Evolutionary conservation across 2,329 filamentous ascomycete species (phyloP), one percentile per base, ranked within the genome.

Genomic region (Aphanoascus verrucosus): DNA sequence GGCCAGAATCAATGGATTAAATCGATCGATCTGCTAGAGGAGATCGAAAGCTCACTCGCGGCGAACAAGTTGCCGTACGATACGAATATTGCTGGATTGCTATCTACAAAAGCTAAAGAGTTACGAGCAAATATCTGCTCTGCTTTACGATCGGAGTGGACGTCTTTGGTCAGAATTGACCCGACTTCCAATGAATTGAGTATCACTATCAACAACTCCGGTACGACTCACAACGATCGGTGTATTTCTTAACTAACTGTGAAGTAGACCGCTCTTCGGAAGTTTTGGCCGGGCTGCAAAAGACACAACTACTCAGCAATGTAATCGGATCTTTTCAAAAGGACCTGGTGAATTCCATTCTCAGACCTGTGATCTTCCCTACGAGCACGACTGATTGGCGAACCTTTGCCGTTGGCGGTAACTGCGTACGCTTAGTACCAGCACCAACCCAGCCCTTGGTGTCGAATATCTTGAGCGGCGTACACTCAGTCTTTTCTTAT

Each of bases 91-190:
- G 63, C 66, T 58, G 59, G 77, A 53, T 71, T 94, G 20, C 70
- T 95, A 3, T 77, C 83, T 57, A 68, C 80, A 43, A 79, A 84
- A 57, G 77, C 80, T 1, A 80, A 81, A 23, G 80, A 83, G 61
- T 72, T 94, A 54, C 83, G 83, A 57, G 76, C 78, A 1, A 75
- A 79, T 17, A 77, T 93, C 19, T 78, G 82, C 54, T 79, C 84
- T 40, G 79, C 80, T 7, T 77, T 93, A 38, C 78, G 80, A 42
- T 74, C 76, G 52, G 77, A 83, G n/a, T 96, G 89, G 88, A 78
- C 79, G 55, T 72, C 76, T 0, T 72, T 91, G 42, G 72, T 94
- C 11, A 69, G 74, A 1, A 69, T 89, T 15, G 80, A 91, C 62
- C 67, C 73, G 0, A 72, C 78, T 19, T 68, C 72, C 7, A 72